phyloP scores from a whole-genome alignment of 495 filamentous ascomycete species.

The Talaromyces nanjingensis region DNA sequence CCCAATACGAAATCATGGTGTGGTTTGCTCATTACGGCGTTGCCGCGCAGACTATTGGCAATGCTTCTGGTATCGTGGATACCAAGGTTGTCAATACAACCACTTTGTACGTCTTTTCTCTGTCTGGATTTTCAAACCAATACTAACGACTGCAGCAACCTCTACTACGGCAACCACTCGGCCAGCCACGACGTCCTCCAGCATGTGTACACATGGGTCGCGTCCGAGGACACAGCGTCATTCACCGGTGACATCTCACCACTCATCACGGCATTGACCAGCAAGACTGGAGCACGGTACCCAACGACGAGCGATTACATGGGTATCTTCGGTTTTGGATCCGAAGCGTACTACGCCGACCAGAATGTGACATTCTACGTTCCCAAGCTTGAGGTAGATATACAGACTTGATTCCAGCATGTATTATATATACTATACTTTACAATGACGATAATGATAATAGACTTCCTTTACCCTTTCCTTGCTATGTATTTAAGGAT shows the following conservation, averaged over 20 bases:
- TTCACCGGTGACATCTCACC: conserved; percentile 31
- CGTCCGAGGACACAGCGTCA: conserved; percentile 10
- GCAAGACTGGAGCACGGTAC: conserved; percentile 12
- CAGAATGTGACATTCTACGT: conserved; percentile 29
- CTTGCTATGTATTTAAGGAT: background rate
- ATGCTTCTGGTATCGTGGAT: conserved; percentile 1
- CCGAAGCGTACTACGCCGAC: conserved; percentile 22
- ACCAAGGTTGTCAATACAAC: conserved; percentile 21
- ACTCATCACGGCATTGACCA: conserved; percentile 26
- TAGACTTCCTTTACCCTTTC: background rate
- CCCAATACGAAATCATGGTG: conserved; percentile 39
- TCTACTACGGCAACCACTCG: conserved; percentile 18
- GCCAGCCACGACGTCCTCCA: conserved; percentile 16
- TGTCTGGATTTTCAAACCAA: background rate
- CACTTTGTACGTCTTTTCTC: conserved; percentile 24
- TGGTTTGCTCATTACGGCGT: conserved; percentile 29
- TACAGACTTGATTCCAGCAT: conserved; percentile 8
- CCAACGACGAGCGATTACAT: conserved; percentile 24
- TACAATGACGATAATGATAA: conserved; percentile 3
- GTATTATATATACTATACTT: conserved; percentile 5
- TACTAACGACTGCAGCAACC: conserved; percentile 16
- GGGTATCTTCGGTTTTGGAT: conserved; percentile 32
- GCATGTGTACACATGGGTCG: conserved; percentile 30
- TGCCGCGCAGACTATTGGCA: conserved; percentile 23
- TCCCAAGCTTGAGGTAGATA: conserved; percentile 23